These are phyloP conservation scores for Tothia fuscella DNA, from an alignment of 2,329 filamentous ascomycete genomes.

Conservation along the genomic window DNA sequence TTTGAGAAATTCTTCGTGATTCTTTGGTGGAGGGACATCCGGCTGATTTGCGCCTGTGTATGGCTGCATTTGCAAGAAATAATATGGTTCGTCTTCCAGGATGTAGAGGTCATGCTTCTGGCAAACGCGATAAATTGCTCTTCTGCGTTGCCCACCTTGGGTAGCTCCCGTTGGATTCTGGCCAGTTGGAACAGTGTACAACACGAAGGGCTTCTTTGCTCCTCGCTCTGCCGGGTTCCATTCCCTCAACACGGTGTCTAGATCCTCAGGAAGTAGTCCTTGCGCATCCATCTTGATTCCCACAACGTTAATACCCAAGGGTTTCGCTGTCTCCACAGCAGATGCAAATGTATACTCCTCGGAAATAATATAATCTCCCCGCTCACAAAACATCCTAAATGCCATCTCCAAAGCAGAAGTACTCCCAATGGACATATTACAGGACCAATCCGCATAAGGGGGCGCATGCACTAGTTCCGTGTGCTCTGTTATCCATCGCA, in stretches of 20 bases:
- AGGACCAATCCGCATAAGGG: constrained; percentile 83
- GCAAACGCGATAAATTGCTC: constrained; percentile 63
- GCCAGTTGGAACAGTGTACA: constrained; percentile 67
- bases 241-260: constrained; percentile 51
- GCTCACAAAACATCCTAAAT: constrained; percentile 66
- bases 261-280: constrained; percentile 48
- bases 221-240: constrained; percentile 49
- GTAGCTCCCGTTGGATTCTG: constrained; percentile 89
- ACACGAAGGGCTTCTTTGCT: constrained; percentile 51
- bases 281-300: constrained; percentile 54
- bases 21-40: constrained; percentile 43
- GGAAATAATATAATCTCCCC: constrained; percentile 67
- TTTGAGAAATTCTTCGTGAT: constrained; percentile 60
- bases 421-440: constrained; percentile 71
- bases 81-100: constrained; percentile 89
- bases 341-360: constrained; percentile 89
- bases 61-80: constrained; percentile 67
- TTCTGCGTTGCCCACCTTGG: constrained; percentile 53
- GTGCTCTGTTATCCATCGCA: constrained; percentile 88
- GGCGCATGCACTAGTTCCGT: constrained; percentile 82
- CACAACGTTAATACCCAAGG: constrained; percentile 49
- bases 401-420: constrained; percentile 78
- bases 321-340: constrained; percentile 52
- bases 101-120: constrained; percentile 80
- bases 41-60: constrained; percentile 29